Evolutionary conservation across 257 asterid genomes (phyloP).

Genomic region (Cinchona pubescens): DNA sequence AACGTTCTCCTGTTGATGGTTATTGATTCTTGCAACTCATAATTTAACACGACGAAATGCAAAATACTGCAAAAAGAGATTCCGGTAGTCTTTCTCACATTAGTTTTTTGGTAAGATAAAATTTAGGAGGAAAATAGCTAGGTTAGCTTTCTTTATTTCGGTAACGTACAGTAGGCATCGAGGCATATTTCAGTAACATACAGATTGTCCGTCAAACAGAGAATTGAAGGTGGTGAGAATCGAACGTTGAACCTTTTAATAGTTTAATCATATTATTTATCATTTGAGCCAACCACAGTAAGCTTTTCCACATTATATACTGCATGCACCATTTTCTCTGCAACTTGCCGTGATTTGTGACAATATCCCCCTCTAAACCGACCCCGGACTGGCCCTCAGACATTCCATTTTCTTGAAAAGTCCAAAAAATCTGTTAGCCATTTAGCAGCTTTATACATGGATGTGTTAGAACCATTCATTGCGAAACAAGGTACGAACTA

Average conservation of each 20-base stretch:
- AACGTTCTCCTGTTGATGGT: background rate
- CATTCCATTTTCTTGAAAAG: constrained; percentile 21
- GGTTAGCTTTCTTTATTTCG: no score
- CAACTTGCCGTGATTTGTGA: constrained; percentile 19
- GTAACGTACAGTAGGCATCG: no score
- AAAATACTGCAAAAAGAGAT: no score
- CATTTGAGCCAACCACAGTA: no score
- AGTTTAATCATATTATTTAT: no score
- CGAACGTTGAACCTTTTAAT: no score
- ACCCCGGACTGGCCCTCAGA: constrained; percentile 3
- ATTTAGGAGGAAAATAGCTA: no score
- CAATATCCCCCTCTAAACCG: constrained; percentile 12
- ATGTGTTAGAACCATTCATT: constrained; percentile 7
- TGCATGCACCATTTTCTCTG: background rate
- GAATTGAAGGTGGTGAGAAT: no score
- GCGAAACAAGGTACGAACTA: constrained; percentile 1
- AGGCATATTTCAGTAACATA: no score
- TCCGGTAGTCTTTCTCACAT: background rate
- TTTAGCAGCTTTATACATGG: constrained; percentile 5
- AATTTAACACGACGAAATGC: background rate
- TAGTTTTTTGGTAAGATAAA: no score
- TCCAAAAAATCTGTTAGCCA: constrained; percentile 4
- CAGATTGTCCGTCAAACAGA: no score
- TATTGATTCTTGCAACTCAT: constrained; percentile 1
- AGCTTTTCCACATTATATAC: no score